Base-by-base conservation (phyloP, 2,329 filamentous ascomycete genomes). In the Monilinia polystroma region DNA sequence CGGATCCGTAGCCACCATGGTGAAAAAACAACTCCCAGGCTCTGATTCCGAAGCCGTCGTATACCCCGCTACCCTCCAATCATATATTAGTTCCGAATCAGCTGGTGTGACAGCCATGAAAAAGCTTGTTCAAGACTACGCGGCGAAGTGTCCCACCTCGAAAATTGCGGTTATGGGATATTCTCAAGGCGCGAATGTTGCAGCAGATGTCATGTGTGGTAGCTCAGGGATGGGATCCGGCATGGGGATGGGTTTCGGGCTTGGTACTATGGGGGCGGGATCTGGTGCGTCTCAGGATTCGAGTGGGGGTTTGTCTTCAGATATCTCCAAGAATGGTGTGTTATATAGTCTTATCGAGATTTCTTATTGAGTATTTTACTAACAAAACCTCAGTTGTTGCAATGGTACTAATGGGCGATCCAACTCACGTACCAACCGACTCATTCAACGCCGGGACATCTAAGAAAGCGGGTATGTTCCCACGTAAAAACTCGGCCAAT, bases 361-460 rank as follows among this genome's bases (percentile, higher is more conserved):
- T 10, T 18, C 8, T 11, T 4, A 35, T 23, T 18, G 20, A 4
- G 32, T 6, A 16, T 18, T 51, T 8, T 20, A 16, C 23, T 60
- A 60, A 73, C 70, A 57, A 71, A 65, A 68, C 62, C 20, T 60
- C 68, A 32, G 70, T 73, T 58, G 69, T 74, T n/a, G 77, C 75
- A 26, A 72, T 76, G 23, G 72, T 76, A n/a, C 72, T 76, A 53
- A 78, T 79, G 72, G 77, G 77, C 14, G 78, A 79, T 64, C 78
- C 78, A 10, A 70, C 74, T 3, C 75, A 74, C 62, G 74, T 75
- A 8, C 70, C 71, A 11, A 69, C 67, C 47, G 72, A 75, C 38
- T 23, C 73, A 0, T 76, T 75, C 70, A 72, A 77, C 58, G 70
- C 71, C 8, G 78, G 78, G 35, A 77, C 71, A 35, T 59, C 63